Evolutionary conservation across 2,329 filamentous ascomycete genomes (phyloP), one percentile per base, ranked within the genome.

Genomic region (Clonostachys sp.): DNA sequence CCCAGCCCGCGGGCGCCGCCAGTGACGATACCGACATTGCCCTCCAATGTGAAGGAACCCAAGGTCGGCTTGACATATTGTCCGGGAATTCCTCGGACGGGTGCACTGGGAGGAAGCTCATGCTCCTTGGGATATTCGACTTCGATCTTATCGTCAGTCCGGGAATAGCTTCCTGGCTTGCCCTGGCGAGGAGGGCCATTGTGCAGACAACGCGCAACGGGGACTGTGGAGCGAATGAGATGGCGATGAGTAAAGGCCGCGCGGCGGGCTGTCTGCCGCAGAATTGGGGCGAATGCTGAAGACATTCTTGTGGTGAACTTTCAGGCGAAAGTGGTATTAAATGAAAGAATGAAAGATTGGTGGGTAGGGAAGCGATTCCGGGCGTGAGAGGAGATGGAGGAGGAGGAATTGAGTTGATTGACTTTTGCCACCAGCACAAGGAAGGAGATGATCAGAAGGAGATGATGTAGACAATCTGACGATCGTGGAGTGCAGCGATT

Each of bases 1-100:
- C 92, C 92, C 49, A 97, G 70, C 8, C 92, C 92, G 61, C 91
- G 79, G 24, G 92, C 92, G 61, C 91, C 92, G 45, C 92, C 92
- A 1, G 92, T 97, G 38, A 97, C 87, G 39, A 96, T 75, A 42
- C 83, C 90, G 9, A 91, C 87, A 61, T 85, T 86, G 51, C 84
- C 87, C 63, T 95, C 87, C 34, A 97, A 80, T 9, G 90, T 92
- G 72, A 96, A 97, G 41, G 83, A 83, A 34, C 88, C 84, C 30
- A 96, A 79, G 0, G 91, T 95, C 24, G 90, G 85, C 73, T 90
- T 91, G 68, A 89, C 87, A 60, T 94, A 88, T 61, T 85, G 79
- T 16, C 89, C 89, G 51, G 88, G 89, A 45, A 88, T 80, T 44
- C 89, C 89, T 53, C 84, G 78, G 8, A 92, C 82, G 5, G 88